These are phyloP conservation scores for Crithidia thermophila DNA, from an alignment of 208 protist species.

Conservation along the genomic window DNA sequence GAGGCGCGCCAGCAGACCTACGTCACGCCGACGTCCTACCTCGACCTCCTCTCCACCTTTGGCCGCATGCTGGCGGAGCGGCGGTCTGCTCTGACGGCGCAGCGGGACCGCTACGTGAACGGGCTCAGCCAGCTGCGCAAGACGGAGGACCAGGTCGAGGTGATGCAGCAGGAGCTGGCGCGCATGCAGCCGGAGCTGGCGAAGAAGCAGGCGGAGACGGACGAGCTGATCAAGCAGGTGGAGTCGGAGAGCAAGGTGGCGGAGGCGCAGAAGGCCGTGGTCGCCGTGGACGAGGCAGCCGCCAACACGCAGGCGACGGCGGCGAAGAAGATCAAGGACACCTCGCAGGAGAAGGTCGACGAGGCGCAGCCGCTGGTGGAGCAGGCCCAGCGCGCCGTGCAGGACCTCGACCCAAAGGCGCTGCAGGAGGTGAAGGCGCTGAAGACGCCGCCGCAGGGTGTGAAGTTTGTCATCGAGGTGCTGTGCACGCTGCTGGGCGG, in stretches of 20 bases:
- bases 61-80: conserved; percentile 83
- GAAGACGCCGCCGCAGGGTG: conserved; percentile 94
- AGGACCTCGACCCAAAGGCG: conserved; percentile 93
- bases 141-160: conserved; percentile 95
- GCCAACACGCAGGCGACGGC: conserved; percentile 91
- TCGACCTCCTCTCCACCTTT: conserved; percentile 95
- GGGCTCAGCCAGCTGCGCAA: conserved; percentile 88
- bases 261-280: conserved; percentile 84
- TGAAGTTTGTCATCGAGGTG: conserved; percentile 95
- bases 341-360: conserved; percentile 95
- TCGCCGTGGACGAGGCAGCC: conserved; percentile 90
- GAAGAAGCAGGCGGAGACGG: conserved; percentile 91
- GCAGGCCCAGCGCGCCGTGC: conserved; percentile 92
- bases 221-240: conserved; percentile 86
- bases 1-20: conserved; percentile 93
- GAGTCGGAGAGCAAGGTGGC: conserved; percentile 87
- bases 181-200: conserved; percentile 92
- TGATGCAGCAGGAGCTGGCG: conserved; percentile 93
- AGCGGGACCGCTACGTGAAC: conserved; percentile 90
- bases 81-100: conserved; percentile 81
- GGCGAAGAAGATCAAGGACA: conserved; percentile 94
- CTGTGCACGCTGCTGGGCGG: conserved; percentile 91
- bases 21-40: conserved; percentile 97
- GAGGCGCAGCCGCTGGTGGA: conserved; percentile 96
- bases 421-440: conserved; percentile 96